These are phyloP conservation scores for Metarhizium guizhouense DNA, from an alignment of 2,329 filamentous ascomycete genomes.

Conservation along the genomic window DNA sequence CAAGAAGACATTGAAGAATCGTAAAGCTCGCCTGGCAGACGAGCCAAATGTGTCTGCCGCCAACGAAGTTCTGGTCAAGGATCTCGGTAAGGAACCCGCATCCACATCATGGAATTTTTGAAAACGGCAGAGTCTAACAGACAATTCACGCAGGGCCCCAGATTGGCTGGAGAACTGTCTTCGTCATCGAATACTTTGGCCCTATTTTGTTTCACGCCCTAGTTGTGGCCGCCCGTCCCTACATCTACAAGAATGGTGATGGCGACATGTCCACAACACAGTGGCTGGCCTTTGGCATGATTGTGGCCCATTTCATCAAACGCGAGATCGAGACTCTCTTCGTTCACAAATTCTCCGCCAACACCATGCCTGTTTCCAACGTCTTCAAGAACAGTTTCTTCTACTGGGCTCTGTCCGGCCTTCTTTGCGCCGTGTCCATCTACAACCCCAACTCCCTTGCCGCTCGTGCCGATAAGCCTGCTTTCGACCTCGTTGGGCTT, in stretches of 20 bases:
- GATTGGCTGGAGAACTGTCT: slow-evolving; percentile 87
- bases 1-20: slow-evolving; percentile 55
- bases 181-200: slow-evolving; percentile 89
- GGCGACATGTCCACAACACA: slow-evolving; percentile 56
- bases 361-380: slow-evolving; percentile 85
- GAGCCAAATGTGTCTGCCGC: slow-evolving; percentile 38
- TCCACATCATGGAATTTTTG: background rate
- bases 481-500: slow-evolving; percentile 57
- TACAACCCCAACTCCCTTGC: slow-evolving; percentile 69
- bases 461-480: slow-evolving; percentile 38
- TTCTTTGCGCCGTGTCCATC: slow-evolving; percentile 75
- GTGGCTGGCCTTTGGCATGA: slow-evolving; percentile 62
- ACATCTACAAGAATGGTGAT: slow-evolving; percentile 39
- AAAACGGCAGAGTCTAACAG: slow-evolving; percentile 1
- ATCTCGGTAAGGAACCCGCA: slow-evolving; percentile 61
- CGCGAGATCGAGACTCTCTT: slow-evolving; percentile 92
- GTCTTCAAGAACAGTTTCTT: slow-evolving; percentile 93
- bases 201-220: slow-evolving; percentile 80
- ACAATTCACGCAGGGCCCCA: slow-evolving; percentile 56
- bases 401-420: slow-evolving; percentile 82
- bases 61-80: slow-evolving; percentile 73
- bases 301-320: slow-evolving; percentile 82
- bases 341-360: slow-evolving; percentile 88
- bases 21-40: slow-evolving; percentile 42
- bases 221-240: slow-evolving; percentile 62